Base-by-base conservation (phyloP, 768 basidiomycete species). In the Tephrocybe sp. region DNA sequence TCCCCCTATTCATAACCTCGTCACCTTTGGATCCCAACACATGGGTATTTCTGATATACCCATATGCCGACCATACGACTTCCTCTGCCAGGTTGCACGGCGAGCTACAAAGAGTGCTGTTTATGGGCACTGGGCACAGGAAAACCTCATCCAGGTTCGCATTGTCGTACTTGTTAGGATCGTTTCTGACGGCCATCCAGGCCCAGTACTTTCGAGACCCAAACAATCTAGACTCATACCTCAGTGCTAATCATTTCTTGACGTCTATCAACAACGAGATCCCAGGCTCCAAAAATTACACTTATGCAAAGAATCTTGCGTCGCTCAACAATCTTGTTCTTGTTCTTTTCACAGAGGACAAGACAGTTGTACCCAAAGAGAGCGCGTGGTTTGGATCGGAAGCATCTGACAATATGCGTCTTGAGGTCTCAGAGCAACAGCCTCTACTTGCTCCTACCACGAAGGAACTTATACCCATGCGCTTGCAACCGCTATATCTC, bases 201-300 rank as follows among this genome's bases (percentile, higher is more conserved):
- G 92, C 92, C 1, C 92, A 94, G 63, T 94, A 93, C 62, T 94
- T 76, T 68, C 84, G 92, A 20, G 91, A 94, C 67, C 83, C 87
- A 8, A 65, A 64, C 14, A 81, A 80, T 36, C 67, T 88, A 25
- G 71, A 72, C 4, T 62, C 66, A 1, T 93, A 93, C 60, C 74
- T 88, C 32, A 58, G 66, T 1, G 65, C 78, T 2, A 88, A 84
- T 64, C 73, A 71, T 42, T 94, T 93, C 69, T 74, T 94, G 18
- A 68, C 88, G 0, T 74, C 75, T 12, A 83, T 94, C 67, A 94
- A 94, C 71, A 92, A 91, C 61, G 92, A 94, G 64, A 51, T 77
- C n/a, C 60, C 72, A 12, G 74, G 65, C 2, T 48, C 64, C 18
- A 79, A 76, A 36, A 90, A 91, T 59, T 54, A 52, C 28, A 83